Evolutionary conservation across 1,284 basidiomycete species (phyloP).

Genomic region (Leccinum solheimii): DNA sequence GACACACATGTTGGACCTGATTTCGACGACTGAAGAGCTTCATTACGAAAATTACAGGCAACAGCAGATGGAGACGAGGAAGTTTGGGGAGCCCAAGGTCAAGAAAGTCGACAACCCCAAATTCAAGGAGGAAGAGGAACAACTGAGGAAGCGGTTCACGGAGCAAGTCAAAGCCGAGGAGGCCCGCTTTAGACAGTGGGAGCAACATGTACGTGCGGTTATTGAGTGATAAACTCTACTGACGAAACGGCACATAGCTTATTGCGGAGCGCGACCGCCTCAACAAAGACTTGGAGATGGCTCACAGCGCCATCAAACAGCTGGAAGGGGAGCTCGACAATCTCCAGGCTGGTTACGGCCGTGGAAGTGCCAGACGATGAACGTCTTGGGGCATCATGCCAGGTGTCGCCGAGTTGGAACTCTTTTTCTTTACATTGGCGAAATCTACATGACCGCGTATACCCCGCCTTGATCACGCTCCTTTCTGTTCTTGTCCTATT

Average conservation of each 20-base stretch:
- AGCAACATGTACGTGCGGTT: conserved; percentile 80
- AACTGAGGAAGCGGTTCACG: conserved; percentile 94
- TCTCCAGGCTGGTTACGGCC: conserved; percentile 82
- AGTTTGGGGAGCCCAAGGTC: conserved; percentile 98
- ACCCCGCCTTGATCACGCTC: conserved; percentile 26
- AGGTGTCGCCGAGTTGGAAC: conserved; percentile 7
- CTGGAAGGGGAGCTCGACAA: conserved; percentile 89
- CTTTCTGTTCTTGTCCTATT: conserved; percentile 13
- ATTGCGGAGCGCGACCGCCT: conserved; percentile 95
- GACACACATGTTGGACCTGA: conserved; percentile 98
- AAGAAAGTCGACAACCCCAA: conserved; percentile 99
- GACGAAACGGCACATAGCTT: conserved; percentile 54
- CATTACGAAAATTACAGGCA: conserved; percentile 99
- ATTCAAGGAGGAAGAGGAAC: conserved; percentile 99
- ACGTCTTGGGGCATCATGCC: conserved; percentile 3
- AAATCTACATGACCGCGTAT: conserved; percentile 21
- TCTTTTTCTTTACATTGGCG: conserved; percentile 2
- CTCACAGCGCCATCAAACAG: conserved; percentile 89
- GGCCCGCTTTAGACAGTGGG: conserved; percentile 97
- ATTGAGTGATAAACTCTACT: conserved; percentile 10
- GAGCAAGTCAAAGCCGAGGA: conserved; percentile 99
- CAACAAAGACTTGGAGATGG: conserved; percentile 94
- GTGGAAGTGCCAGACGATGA: conserved; percentile 72
- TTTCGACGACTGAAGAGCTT: conserved; percentile 92
- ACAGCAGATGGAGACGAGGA: conserved; percentile 99